Conservation (phyloP, 805 yeast genomes). For the Grigorovia transvaalensis region DNA sequence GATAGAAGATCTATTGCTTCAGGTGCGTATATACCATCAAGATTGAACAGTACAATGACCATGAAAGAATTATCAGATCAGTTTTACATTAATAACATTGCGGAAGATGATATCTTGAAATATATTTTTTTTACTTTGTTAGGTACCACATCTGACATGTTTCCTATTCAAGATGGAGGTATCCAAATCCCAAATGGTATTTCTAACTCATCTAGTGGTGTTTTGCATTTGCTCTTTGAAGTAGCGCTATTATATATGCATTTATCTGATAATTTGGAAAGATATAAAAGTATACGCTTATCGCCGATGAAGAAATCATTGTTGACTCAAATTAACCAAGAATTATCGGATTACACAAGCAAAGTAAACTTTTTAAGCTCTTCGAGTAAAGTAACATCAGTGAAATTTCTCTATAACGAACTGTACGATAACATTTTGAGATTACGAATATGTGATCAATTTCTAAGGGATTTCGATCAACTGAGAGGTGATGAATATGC, state of each 20-base stretch:
- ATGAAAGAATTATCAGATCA: slow-evolving; percentile 16
- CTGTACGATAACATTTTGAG: slow-evolving; percentile 43
- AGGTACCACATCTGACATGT: slow-evolving; percentile 52
- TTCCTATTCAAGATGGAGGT: slow-evolving; percentile 33
- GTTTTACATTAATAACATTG: slow-evolving; percentile 28
- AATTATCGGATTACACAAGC: slow-evolving; percentile 34
- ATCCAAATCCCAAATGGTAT: slow-evolving; percentile 41
- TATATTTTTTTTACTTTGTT: slow-evolving; percentile 43
- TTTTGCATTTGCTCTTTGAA: slow-evolving; percentile 51
- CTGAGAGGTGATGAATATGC: slow-evolving; percentile 43
- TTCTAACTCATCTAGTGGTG: slow-evolving; percentile 45
- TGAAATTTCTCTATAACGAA: slow-evolving; percentile 24
- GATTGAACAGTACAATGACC: slow-evolving; percentile 7
- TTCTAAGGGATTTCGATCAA: slow-evolving; percentile 29
- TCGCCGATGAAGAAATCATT: slow-evolving; percentile 59
- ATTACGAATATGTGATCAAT: slow-evolving; percentile 45
- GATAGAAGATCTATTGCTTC: slow-evolving; percentile 31
- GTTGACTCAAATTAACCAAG: slow-evolving; percentile 35
- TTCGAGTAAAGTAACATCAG: slow-evolving; percentile 22
- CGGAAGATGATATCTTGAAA: slow-evolving; percentile 35
- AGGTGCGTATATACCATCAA: slow-evolving; percentile 9
- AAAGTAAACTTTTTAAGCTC: slow-evolving; percentile 37
- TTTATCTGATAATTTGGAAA: slow-evolving; percentile 29
- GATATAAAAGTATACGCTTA: slow-evolving; percentile 19
- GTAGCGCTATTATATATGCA: slow-evolving; percentile 57